These are phyloP conservation scores for Parasitella parasitica DNA, from an alignment of 371 early-diverging fungal species.

Conservation along the genomic window DNA sequence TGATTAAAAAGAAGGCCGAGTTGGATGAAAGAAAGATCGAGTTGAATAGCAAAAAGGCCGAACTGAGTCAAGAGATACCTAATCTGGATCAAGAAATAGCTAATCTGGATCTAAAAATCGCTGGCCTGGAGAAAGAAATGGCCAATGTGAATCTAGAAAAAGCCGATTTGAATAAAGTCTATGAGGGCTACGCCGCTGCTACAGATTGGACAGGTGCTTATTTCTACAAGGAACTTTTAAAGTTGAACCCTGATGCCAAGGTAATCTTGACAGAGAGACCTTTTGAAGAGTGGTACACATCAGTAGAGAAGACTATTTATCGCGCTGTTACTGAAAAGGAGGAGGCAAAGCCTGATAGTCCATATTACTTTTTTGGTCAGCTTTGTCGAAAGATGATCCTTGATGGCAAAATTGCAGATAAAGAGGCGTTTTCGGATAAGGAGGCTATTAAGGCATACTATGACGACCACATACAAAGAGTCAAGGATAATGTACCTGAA, in stretches of 20 bases:
- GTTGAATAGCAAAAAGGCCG: too few relatives aligned
- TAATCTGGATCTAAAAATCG: too few relatives aligned
- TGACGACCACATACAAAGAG: conserved; percentile 1
- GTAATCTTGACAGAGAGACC: conserved; percentile 27
- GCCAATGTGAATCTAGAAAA: too few relatives aligned
- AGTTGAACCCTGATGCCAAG: conserved; percentile 33
- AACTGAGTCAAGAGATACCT: too few relatives aligned
- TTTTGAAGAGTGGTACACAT: conserved; percentile 33
- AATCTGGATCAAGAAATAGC: too few relatives aligned
- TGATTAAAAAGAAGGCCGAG: conserved; percentile 12
- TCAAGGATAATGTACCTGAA: conserved; percentile 4
- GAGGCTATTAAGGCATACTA: conserved; percentile 2
- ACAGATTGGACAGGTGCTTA: conserved; percentile 27
- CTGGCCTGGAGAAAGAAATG: too few relatives aligned
- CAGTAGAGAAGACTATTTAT: conserved; percentile 2
- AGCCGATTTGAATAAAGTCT: conserved; percentile 26
- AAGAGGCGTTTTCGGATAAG: conserved; percentile 3
- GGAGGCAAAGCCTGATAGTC: background rate
- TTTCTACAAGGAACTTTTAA: conserved; percentile 24
- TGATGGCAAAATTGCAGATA: conserved; percentile 21
- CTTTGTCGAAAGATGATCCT: conserved; percentile 2
- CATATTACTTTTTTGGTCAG: background rate
- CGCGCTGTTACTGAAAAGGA: background rate
- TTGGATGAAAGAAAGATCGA: too few relatives aligned
- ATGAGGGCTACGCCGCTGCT: conserved; percentile 25